Conservation (phyloP, 1,284 basidiomycete species). For the Cronartium quercuum region DNA sequence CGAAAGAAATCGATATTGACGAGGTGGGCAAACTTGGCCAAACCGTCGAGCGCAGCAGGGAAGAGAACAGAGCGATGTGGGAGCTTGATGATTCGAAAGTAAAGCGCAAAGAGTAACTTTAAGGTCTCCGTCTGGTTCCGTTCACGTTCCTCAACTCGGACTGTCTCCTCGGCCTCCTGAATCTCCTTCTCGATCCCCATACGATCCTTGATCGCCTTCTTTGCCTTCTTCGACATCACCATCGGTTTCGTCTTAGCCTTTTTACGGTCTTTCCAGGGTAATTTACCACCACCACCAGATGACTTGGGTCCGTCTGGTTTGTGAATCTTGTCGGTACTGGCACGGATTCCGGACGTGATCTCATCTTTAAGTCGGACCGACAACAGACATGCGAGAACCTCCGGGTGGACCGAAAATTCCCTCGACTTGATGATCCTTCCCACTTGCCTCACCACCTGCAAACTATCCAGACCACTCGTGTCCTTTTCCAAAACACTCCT, state of each 20-base stretch:
- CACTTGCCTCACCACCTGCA: conserved; percentile 82
- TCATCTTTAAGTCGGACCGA: conserved; percentile 83
- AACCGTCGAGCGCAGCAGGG: conserved; percentile 80
- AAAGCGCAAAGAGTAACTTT: conserved; percentile 93
- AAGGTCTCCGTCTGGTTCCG: conserved; percentile 92
- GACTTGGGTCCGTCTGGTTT: not conserved
- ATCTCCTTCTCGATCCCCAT: conserved; percentile 81
- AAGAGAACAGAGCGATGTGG: conserved; percentile 73
- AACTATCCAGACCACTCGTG: conserved; percentile 64
- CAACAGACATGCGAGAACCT: conserved; percentile 76
- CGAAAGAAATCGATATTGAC: conserved; percentile 99
- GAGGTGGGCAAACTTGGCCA: conserved; percentile 87
- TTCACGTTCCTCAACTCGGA: conserved; percentile 84
- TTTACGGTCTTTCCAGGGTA: conserved; percentile 53
- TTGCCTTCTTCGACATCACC: conserved; percentile 82
- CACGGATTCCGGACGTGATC: conserved; percentile 61
- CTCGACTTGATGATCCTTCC: conserved; percentile 96
- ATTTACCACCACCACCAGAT: conserved; percentile 11
- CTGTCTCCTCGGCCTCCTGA: conserved; percentile 88
- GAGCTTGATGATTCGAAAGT: conserved; percentile 92
- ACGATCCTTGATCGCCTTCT: conserved; percentile 70
- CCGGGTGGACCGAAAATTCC: conserved; percentile 79
- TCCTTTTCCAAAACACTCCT: conserved; percentile 75
- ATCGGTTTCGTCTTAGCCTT: conserved; percentile 54
- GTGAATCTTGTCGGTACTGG: conserved; percentile 57